These are phyloP conservation scores for Tilletia caries DNA, from an alignment of 1,284 basidiomycete species.

Conservation along the genomic window DNA sequence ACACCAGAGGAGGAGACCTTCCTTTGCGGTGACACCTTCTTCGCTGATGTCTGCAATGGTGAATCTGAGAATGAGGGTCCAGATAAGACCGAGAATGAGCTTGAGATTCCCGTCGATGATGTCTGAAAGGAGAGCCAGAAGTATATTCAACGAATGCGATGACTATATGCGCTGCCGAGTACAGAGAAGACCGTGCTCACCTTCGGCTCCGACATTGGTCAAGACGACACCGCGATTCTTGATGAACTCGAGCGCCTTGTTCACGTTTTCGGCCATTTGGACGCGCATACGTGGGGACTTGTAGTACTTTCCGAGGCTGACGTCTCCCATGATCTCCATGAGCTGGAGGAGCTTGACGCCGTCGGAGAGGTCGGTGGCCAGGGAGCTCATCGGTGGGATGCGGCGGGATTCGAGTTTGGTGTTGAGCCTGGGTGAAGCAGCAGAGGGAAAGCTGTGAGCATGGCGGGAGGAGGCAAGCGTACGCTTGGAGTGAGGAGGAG, in stretches of 20 bases:
- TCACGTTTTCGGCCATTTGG: constrained; percentile 97
- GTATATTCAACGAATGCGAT: too few species aligned
- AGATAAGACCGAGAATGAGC: constrained; percentile 97
- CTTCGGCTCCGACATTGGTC: constrained; percentile 95
- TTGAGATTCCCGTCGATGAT: constrained; percentile 97
- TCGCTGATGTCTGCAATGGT: constrained; percentile 98
- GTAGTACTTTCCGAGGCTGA: constrained; percentile 85
- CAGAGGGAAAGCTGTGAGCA: not conserved
- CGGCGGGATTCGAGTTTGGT: constrained; percentile 83
- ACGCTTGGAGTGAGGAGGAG: not conserved
- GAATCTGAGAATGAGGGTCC: constrained; percentile 84
- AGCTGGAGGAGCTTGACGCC: constrained; percentile 83
- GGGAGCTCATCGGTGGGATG: constrained; percentile 82
- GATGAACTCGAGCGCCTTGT: constrained; percentile 92
- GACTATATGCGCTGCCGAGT: too few species aligned
- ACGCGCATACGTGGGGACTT: constrained; percentile 83
- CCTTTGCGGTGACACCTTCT: constrained; percentile 93
- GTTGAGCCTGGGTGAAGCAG: constrained; percentile 69
- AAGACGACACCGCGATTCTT: constrained; percentile 88
- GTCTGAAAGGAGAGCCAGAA: constrained; percentile 62
- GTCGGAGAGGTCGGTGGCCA: constrained; percentile 86
- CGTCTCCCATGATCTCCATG: constrained; percentile 63
- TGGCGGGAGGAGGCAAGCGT: not conserved
- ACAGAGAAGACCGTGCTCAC: constrained; percentile 54
- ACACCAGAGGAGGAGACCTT: constrained; percentile 90